Percentiles rank a stretch among this genome's conserved stretches.
Conservation (phyloP, 371 early-diverging fungal genomes). For the Encephalitozoon hellem region DNA sequence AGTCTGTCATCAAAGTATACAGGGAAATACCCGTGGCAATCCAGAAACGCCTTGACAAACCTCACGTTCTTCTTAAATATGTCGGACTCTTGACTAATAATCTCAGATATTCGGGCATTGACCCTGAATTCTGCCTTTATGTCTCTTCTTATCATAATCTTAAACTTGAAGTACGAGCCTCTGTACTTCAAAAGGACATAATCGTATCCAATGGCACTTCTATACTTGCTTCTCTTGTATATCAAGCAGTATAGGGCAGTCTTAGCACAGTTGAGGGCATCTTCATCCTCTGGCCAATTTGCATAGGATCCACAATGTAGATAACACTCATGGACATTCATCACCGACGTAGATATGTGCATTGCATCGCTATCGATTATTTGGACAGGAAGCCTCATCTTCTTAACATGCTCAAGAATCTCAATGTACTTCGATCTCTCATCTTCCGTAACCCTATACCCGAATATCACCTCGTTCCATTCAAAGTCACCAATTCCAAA, state of each 20-base stretch:
- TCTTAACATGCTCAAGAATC: slow-evolving; percentile 26
- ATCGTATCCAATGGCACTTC: slow-evolving; percentile 2
- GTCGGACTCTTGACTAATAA: background rate
- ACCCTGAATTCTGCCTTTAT: background rate
- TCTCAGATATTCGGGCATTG: background rate
- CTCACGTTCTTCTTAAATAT: background rate
- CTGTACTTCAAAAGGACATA: slow-evolving; percentile 35
- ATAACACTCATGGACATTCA: background rate
- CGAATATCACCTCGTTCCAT: slow-evolving; percentile 19
- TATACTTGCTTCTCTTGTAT: slow-evolving; percentile 18
- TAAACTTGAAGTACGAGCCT: slow-evolving; percentile 13
- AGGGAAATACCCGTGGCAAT: slow-evolving; percentile 36
- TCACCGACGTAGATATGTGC: background rate
- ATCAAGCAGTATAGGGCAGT: slow-evolving; percentile 45
- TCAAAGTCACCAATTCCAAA: background rate
- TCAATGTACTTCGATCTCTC: slow-evolving; percentile 11
- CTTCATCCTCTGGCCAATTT: slow-evolving; percentile 35
- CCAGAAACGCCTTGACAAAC: slow-evolving; percentile 16
- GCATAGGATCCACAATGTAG: slow-evolving; percentile 7
- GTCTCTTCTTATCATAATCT: slow-evolving; percentile 13
- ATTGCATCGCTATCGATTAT: slow-evolving; percentile 20
- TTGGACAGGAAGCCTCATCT: slow-evolving; percentile 24
- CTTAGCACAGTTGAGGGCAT: slow-evolving; percentile 39
- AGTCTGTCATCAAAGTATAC: slow-evolving; percentile 20
- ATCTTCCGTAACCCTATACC: background rate